Conservation (phyloP, 176 grass and related monocot species). For the Alloteropsis semialata region DNA sequence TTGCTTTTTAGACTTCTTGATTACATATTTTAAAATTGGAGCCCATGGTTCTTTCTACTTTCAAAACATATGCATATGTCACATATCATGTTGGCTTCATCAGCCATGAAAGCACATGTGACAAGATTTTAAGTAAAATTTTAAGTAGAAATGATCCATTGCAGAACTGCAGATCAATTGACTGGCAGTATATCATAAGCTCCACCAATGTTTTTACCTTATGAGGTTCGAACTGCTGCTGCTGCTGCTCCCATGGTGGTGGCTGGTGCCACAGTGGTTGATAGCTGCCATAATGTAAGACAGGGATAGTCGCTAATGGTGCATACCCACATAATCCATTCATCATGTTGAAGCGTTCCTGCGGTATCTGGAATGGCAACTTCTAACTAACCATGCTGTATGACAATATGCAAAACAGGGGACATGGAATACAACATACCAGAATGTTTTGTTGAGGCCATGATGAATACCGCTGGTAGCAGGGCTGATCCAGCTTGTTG, state of each 20-base stretch:
- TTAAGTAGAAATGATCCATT: not conserved
- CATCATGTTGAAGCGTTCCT: not conserved
- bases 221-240: not conserved
- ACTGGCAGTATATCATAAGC: not conserved
- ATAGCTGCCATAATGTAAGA: not conserved
- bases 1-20: not conserved
- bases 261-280: not conserved
- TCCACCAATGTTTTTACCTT: not conserved
- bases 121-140: not conserved
- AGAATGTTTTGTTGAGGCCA: not conserved
- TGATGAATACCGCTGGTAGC: not conserved
- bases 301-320: not conserved
- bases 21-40: not conserved
- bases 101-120: not conserved
- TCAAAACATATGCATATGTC: not conserved
- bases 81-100: not conserved
- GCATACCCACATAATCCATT: not conserved
- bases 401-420: not conserved
- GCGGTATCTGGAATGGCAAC: not conserved
- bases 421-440: not conserved
- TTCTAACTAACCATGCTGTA: not conserved
- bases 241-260: not conserved
- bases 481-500: not conserved
- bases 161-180: not conserved
- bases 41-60: not conserved